Evolutionary conservation across 2,329 filamentous ascomycete species (phyloP).

Genomic region (Helotiales sp.): DNA sequence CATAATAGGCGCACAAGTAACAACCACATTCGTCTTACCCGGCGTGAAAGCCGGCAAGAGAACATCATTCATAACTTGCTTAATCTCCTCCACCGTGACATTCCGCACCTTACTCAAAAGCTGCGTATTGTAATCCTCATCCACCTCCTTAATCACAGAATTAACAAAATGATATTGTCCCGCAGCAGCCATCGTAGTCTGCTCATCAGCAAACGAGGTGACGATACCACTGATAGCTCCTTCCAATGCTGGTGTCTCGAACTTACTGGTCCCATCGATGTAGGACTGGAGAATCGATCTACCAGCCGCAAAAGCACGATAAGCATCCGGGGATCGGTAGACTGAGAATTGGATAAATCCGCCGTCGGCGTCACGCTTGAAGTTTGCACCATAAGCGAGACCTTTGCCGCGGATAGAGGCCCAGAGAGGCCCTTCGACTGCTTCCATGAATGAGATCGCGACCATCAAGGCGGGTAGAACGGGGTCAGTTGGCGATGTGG

Average conservation of each 20-base stretch:
- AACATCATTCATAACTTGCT: conserved; percentile 69
- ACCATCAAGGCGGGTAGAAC: conserved; percentile 82
- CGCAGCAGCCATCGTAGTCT: conserved; percentile 79
- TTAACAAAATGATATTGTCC: conserved; percentile 82
- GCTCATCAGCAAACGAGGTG: conserved; percentile 81
- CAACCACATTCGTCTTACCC: conserved; percentile 77
- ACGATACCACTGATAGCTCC: conserved; percentile 90
- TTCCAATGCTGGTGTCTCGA: conserved; percentile 73
- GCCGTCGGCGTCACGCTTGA: conserved; percentile 74
- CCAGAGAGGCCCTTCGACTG: conserved; percentile 93
- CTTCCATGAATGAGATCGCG: conserved; percentile 86
- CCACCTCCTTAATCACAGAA: conserved; percentile 74
- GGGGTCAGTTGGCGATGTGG: conserved; percentile 74
- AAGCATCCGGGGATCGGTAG: conserved; percentile 86
- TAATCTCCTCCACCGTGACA: conserved; percentile 76
- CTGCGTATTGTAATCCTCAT: conserved; percentile 74
- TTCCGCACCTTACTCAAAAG: conserved; percentile 75
- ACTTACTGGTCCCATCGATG: conserved; percentile 66
- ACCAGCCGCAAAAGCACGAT: conserved; percentile 79
- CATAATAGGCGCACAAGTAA: conserved; percentile 86
- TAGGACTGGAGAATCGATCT: conserved; percentile 74
- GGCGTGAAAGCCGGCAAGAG: conserved; percentile 80
- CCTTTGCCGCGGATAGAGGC: conserved; percentile 89
- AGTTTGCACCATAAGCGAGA: conserved; percentile 85
- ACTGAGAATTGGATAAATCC: conserved; percentile 83